Base-by-base conservation (phyloP, 306 rosid genomes). In the Inga oerstediana region DNA sequence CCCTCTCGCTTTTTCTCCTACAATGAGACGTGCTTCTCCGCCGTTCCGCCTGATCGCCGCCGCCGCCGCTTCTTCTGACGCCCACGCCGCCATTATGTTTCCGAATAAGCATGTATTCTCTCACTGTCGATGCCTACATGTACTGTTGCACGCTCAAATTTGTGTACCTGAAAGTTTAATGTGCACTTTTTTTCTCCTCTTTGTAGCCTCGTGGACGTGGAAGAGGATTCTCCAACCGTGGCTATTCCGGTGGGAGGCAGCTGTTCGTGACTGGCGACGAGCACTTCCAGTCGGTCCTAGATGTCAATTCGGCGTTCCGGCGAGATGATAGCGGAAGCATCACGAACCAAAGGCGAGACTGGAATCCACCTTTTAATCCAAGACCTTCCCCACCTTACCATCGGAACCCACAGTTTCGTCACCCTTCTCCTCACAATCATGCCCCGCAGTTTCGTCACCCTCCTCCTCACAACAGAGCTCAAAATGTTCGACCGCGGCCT, bases 181-280 rank as follows among this genome's bases (percentile, higher is more conserved):
- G 10, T 76, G n/a, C 56, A 30, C n/a, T 59, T 39, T 66, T 12
- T 73, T 12, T 76, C 62, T 22, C 67, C 48, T 46, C 56, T 74
- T 82, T 81, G 37, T 88, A 96, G 99, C 81, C 61, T 83, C 89
- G 97, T 45, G 92, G 94, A 61, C 91, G 89, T 20, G 85, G 89
- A 16, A 80, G 97, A 78, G 89, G 88, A 79, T 91, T 76, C 85
- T 88, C 87, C 52, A 80, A 88, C 61, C 89, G 93, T n/a, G 73
- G 87, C 0, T 79, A 86, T 64, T 56, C 84, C 56, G 79, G 82
- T 17, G 91, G 88, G 0, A 85, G 92, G 76, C 87, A 80, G 44
- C 82, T 80, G 22, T 84, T 84, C 52, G 90, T 90, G 59, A 81
- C 88, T 39, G 94, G 93, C 11, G 96, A 92, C 37, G 87, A 87